Evolutionary conservation across 169 alveolate genomes (phyloP).

Genomic region (Toxoplasma gondii): DNA sequence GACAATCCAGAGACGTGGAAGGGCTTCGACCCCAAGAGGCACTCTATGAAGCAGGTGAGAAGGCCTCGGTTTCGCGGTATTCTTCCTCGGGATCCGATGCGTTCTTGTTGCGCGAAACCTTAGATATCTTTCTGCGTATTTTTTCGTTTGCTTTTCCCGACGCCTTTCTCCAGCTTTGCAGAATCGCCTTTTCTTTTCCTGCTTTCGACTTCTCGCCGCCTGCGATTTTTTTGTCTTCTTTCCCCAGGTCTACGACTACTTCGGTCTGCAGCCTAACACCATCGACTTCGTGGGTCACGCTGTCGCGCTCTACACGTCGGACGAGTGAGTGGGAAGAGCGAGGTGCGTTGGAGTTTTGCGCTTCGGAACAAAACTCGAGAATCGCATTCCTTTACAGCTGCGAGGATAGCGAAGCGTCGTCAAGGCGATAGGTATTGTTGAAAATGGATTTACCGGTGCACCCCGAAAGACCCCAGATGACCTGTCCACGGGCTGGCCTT

Average conservation of each 20-base stretch:
- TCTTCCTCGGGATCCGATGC: background rate
- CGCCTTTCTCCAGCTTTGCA: background rate
- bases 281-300: conserved; percentile 99
- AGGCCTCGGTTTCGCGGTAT: background rate
- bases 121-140: background rate
- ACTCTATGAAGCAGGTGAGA: conserved; percentile 79
- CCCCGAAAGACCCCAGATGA: too few species aligned
- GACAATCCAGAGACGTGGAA: conserved; percentile 90
- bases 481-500: too few species aligned
- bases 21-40: conserved; percentile 86
- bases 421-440: too few species aligned
- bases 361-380: background rate
- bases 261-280: conserved; percentile 94
- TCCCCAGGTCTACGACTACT: conserved; percentile 87
- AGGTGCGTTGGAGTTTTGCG: background rate
- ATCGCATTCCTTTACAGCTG: too few species aligned
- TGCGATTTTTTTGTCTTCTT: background rate
- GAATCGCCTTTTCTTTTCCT: background rate
- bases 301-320: conserved; percentile 95
- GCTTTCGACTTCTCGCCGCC: too few species aligned
- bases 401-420: too few species aligned
- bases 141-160: background rate
- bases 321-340: conserved; percentile 82
- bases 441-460: too few species aligned
- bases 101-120: background rate